A percentile compares a stretch with the other conserved stretches of the same genome.
Evolutionary conservation across 1,284 basidiomycete species (phyloP).

Genomic region (Thecaphora frezii): DNA sequence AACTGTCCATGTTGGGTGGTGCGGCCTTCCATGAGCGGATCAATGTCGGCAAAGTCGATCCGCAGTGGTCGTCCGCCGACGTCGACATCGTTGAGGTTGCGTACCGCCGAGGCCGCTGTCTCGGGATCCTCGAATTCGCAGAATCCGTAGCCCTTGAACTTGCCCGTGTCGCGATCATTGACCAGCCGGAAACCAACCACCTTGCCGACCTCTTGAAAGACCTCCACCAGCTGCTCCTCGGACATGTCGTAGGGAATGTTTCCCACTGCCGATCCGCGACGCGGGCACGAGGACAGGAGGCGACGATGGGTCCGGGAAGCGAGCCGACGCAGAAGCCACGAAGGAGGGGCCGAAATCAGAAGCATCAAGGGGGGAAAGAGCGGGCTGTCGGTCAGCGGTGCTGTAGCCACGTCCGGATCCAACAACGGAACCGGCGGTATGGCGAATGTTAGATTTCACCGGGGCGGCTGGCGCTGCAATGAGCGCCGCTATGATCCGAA

Average conservation of each 20-base stretch:
- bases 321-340: background rate
- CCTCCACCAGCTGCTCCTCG: slow-evolving; percentile 56
- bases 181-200: slow-evolving; percentile 64
- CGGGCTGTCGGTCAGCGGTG: no score
- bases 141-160: slow-evolving; percentile 95
- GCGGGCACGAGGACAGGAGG: background rate
- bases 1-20: slow-evolving; percentile 51
- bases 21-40: slow-evolving; percentile 50
- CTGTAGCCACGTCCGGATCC: no score
- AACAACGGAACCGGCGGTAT: no score
- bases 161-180: slow-evolving; percentile 91
- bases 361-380: no score
- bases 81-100: slow-evolving; percentile 77
- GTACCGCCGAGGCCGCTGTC: slow-evolving; percentile 79
- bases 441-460: no score
- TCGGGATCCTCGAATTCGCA: slow-evolving; percentile 96
- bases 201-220: slow-evolving; percentile 55
- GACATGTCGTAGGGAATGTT: slow-evolving; percentile 59
- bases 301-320: background rate
- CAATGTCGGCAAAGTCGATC: slow-evolving; percentile 70
- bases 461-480: no score
- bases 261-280: slow-evolving; percentile 30
- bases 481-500: no score
- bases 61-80: slow-evolving; percentile 81
- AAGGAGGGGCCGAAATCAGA: no score